A percentile compares a stretch with the other conserved stretches of the same genome.
Evolutionary conservation across 2,329 filamentous ascomycete genomes (phyloP).

Genomic region (Penicillium sp.): DNA sequence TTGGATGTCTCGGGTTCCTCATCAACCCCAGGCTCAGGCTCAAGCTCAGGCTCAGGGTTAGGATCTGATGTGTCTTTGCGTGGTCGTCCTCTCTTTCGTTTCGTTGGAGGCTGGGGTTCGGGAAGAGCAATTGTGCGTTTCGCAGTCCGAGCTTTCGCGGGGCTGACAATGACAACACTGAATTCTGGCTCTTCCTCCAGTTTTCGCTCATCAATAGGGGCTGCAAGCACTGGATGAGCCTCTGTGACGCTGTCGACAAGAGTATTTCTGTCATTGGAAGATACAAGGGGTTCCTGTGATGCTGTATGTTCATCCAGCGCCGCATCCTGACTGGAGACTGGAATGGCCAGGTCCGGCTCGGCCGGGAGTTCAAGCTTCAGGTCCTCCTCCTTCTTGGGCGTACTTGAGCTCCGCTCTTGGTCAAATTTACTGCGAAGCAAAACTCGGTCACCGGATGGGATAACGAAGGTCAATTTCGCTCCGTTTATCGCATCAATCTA

Average conservation of each 20-base stretch:
- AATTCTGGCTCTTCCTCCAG: slow-evolving; percentile 1
- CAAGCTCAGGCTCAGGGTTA: background rate
- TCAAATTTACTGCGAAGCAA: slow-evolving; percentile 28
- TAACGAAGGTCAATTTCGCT: slow-evolving; percentile 36
- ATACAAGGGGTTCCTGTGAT: background rate
- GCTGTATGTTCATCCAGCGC: background rate
- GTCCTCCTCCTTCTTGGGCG: slow-evolving; percentile 1
- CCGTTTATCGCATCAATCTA: slow-evolving; percentile 39
- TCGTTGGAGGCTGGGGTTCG: slow-evolving; percentile 16
- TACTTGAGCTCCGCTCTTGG: background rate
- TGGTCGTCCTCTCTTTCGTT: slow-evolving; percentile 18
- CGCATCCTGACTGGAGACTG: background rate
- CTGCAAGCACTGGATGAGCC: background rate
- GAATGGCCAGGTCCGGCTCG: background rate
- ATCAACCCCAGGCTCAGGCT: background rate
- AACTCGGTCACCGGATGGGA: slow-evolving; percentile 42
- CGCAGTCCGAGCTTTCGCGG: background rate
- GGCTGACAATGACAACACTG: slow-evolving; percentile 18
- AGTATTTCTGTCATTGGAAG: background rate
- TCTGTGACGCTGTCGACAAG: background rate
- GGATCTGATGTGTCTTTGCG: slow-evolving; percentile 1
- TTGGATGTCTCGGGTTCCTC: background rate
- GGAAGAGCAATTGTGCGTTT: slow-evolving; percentile 18
- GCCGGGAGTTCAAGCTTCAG: background rate
- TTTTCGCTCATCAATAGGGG: background rate